phyloP scores from a whole-genome alignment of 2,329 filamentous ascomycete species.

The Cercospora beticola region DNA sequence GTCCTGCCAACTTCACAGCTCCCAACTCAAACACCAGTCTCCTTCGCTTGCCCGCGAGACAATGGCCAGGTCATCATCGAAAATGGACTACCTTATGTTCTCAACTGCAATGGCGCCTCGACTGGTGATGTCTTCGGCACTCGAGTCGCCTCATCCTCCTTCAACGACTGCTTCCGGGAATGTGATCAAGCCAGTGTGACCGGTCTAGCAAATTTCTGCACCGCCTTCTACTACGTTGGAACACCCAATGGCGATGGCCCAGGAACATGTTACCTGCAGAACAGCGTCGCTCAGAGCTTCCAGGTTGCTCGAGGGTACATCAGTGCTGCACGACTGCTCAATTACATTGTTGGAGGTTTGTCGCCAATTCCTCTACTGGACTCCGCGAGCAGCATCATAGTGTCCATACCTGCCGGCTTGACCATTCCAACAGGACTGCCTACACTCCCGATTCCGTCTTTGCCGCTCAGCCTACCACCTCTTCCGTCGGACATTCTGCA shows the following conservation, averaged over 20 bases:
- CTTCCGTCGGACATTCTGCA: background rate
- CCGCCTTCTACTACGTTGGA: conserved; percentile 28
- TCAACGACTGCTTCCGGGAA: conserved; percentile 30
- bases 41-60: conserved; percentile 22
- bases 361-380: background rate
- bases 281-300: conserved; percentile 24
- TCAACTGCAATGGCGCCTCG: conserved; percentile 24
- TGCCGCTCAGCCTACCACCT: conserved; percentile 10
- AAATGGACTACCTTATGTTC: conserved; percentile 25
- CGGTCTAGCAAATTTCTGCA: conserved; percentile 27
- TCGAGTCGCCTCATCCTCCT: conserved; percentile 13
- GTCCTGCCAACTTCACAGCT: conserved; percentile 22
- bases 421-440: conserved; percentile 12
- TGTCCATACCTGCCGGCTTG: conserved; percentile 11
- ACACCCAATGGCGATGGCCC: conserved; percentile 19
- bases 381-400: background rate
- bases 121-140: conserved; percentile 21
- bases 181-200: conserved; percentile 23
- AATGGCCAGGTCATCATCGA: conserved; percentile 25
- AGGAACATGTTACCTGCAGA: conserved; percentile 29
- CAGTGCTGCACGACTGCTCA: conserved; percentile 26
- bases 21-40: conserved; percentile 22
- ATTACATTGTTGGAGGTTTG: conserved; percentile 22
- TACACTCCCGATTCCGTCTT: conserved; percentile 9
- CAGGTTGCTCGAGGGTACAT: conserved; percentile 15